phyloP scores from a whole-genome alignment of 2,329 filamentous ascomycete species.

The Ophiostoma sp. region DNA sequence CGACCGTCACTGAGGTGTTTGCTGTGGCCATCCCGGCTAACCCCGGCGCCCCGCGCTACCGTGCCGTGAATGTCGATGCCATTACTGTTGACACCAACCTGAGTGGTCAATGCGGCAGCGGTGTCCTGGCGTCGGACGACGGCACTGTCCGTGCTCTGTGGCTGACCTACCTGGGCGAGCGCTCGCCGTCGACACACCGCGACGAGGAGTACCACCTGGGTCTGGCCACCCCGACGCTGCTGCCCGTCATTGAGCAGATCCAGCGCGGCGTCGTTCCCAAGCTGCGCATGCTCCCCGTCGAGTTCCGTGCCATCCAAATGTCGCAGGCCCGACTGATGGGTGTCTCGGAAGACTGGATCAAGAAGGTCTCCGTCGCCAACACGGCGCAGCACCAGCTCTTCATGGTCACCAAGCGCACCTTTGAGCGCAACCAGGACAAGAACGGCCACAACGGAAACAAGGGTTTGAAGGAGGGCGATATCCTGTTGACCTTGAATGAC shows the following conservation, averaged over 20 bases:
- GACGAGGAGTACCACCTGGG: slow-evolving; percentile 97
- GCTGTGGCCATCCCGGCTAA: slow-evolving; percentile 96
- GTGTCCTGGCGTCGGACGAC: slow-evolving; percentile 85
- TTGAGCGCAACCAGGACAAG: slow-evolving; percentile 50
- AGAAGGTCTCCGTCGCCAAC: slow-evolving; percentile 84
- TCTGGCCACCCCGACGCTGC: slow-evolving; percentile 80
- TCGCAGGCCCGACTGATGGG: slow-evolving; percentile 96
- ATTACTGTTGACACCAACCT: slow-evolving; percentile 95
- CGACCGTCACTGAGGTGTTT: slow-evolving; percentile 94
- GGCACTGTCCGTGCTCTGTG: slow-evolving; percentile 93
- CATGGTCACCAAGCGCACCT: slow-evolving; percentile 85
- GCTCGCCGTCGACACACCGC: slow-evolving; percentile 72
- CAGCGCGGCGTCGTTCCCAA: slow-evolving; percentile 76
- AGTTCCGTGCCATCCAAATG: slow-evolving; percentile 95
- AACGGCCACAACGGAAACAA: slow-evolving; percentile 36
- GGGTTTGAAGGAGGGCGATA: slow-evolving; percentile 83
- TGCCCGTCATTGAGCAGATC: slow-evolving; percentile 86
- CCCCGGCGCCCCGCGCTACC: slow-evolving; percentile 84
- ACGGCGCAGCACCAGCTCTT: slow-evolving; percentile 93
- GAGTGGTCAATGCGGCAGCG: slow-evolving; percentile 87
- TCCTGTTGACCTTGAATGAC: slow-evolving; percentile 86
- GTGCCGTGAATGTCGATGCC: slow-evolving; percentile 92
- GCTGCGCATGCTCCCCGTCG: slow-evolving; percentile 87
- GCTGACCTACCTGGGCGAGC: slow-evolving; percentile 95
- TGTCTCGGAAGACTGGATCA: slow-evolving; percentile 92